Base-by-base conservation (phyloP, 805 yeast genomes). In the Millerago galiae region DNA sequence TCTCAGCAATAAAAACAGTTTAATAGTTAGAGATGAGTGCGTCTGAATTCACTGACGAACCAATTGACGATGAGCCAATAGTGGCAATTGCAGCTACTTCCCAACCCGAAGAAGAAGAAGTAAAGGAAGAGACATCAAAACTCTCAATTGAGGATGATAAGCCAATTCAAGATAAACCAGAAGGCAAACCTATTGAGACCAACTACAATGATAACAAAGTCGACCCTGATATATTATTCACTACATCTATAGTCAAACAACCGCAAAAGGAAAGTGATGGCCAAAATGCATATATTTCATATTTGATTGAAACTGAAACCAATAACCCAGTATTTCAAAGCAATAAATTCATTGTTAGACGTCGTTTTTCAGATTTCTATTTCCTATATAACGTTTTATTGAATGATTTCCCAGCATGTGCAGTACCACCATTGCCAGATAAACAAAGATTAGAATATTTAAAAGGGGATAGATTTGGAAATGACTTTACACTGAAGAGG, bases 371-470 rank as follows among this genome's bases (percentile, higher is more conserved):
- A 5, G 98, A 93, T 61, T 87, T 91, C 61, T 75, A 83, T 44
- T 78, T 82, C 50, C 70, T 91, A 17, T 85, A 82, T 61, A 84
- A 82, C 47, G 80, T 87, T 43, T 67, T 91, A 41, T 60, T 71
- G 39, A 81, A 78, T 51, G 96, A 90, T 58, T 84, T 70, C 58
- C 96, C 97, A 0, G 84, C 93, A 4, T 72, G 86, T 46, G 77
- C 93, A 12, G 77, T 91, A 0, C 99, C 99, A 1, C 97, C 98
- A 12, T 70, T 91, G 41, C 99, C 99, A 0, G 95, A 91, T 48
- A 90, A 89, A 61, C 86, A 85, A 66, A 77, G 95, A 46, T 70
- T 91, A 53, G 96, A 91, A 60, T 91, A 93, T 62, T 72, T 91
- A 40, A 89, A 95, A 31, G 98, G 99, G 10, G 97, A 91, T 54